phyloP scores from a whole-genome alignment of 2,329 filamentous ascomycete species.

The Aspergillus tamarii region DNA sequence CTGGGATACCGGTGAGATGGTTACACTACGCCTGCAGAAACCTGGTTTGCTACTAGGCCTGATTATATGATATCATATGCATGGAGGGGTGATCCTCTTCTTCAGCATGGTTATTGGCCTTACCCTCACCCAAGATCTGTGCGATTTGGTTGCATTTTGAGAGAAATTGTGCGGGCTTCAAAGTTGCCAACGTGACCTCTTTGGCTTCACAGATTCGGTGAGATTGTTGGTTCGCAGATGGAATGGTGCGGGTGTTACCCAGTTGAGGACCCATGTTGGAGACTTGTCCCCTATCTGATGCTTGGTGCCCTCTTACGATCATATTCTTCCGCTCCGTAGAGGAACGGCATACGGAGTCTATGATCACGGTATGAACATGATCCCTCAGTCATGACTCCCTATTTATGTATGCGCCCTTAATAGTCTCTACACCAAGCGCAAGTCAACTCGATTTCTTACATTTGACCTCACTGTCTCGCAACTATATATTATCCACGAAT shows the following conservation, averaged over 20 bases:
- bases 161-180: neutral
- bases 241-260: neutral
- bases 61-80: conserved; percentile 14
- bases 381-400: neutral
- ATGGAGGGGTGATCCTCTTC: neutral
- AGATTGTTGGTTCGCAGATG: neutral
- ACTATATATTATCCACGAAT: no score
- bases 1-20: conserved; percentile 9
- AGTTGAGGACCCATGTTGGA: neutral
- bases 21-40: conserved; percentile 8
- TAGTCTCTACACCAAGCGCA: neutral
- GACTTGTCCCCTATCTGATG: neutral
- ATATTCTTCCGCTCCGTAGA: neutral
- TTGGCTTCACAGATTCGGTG: neutral
- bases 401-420: neutral
- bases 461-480: neutral
- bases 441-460: neutral
- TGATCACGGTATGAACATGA: neutral
- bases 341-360: neutral
- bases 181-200: neutral
- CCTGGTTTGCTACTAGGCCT: neutral
- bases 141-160: neutral
- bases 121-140: neutral
- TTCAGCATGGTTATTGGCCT: neutral
- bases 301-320: neutral